These are phyloP conservation scores for Emydomyces testavorans DNA, from an alignment of 2,329 filamentous ascomycete species.

Conservation along the genomic window DNA sequence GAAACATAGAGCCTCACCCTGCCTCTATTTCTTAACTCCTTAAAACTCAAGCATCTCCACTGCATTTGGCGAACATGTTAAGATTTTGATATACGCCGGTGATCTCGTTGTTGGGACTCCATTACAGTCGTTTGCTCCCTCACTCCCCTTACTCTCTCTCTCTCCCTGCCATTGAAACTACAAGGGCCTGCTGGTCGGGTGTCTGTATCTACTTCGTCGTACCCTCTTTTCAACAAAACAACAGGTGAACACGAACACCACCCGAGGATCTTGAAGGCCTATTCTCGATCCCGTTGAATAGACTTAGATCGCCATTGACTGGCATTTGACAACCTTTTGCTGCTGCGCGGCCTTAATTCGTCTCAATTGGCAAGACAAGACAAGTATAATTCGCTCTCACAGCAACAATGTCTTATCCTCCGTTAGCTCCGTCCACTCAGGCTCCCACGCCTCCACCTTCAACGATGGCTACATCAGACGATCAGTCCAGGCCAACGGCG, in stretches of 20 bases:
- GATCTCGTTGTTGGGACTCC: slow-evolving; percentile 8
- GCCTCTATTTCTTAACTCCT: slow-evolving; percentile 10
- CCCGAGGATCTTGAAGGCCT: not conserved
- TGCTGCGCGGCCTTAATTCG: slow-evolving; percentile 8
- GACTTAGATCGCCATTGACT: slow-evolving; percentile 9
- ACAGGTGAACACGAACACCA: not conserved
- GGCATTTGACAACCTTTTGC: not conserved
- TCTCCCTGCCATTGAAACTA: slow-evolving; percentile 15
- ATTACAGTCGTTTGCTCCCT: not conserved
- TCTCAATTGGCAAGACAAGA: too few relatives aligned
- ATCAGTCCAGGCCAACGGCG: slow-evolving; percentile 4
- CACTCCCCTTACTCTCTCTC: slow-evolving; percentile 13
- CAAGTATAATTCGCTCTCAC: too few relatives aligned
- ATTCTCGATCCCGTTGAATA: not conserved
- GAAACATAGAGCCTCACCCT: too few relatives aligned
- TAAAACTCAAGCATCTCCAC: slow-evolving; percentile 14
- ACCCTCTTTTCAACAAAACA: not conserved
- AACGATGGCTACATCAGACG: slow-evolving; percentile 11
- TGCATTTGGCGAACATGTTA: slow-evolving; percentile 16
- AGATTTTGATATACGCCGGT: slow-evolving; percentile 5
- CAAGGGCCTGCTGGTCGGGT: slow-evolving; percentile 2
- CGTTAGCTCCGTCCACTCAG: slow-evolving; percentile 17
- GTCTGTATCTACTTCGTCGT: not conserved
- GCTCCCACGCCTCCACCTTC: slow-evolving; percentile 11
- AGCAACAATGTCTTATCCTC: slow-evolving; percentile 17